phyloP scores from a whole-genome alignment of 2,329 filamentous ascomycete species.

The Achaetomium macrosporum region DNA sequence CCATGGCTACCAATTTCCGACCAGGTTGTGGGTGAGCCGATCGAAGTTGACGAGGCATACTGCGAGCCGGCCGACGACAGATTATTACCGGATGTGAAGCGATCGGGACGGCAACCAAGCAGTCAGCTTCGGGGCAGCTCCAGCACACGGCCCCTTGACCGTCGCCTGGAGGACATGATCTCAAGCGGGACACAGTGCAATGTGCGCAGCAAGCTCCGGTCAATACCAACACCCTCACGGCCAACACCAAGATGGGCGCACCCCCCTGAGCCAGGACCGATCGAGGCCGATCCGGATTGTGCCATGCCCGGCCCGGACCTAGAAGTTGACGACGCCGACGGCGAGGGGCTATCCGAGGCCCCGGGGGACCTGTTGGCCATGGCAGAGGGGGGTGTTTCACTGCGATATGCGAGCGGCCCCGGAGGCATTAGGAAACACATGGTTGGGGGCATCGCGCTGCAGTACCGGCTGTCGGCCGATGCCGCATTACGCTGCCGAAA shows the following conservation, averaged over 20 bases:
- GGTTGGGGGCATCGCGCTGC: constrained; percentile 22
- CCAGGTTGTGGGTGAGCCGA: not conserved
- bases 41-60: constrained; percentile 8
- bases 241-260: not conserved
- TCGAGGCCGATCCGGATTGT: constrained; percentile 18
- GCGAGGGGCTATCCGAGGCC: not conserved
- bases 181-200: constrained; percentile 18
- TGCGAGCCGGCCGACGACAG: not conserved
- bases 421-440: constrained; percentile 23
- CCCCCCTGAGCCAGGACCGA: not conserved
- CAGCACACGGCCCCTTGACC: constrained; percentile 5
- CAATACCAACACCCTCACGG: not conserved
- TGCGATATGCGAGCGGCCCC: constrained; percentile 20
- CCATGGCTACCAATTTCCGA: not conserved
- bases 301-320: constrained; percentile 9
- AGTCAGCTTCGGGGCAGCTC: not conserved
- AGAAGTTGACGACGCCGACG: constrained; percentile 23
- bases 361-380: not conserved
- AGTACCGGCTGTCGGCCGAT: constrained; percentile 28
- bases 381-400: constrained; percentile 11
- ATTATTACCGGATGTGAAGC: not conserved
- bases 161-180: constrained; percentile 18
- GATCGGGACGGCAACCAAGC: constrained; percentile 2
- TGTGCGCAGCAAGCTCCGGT: constrained; percentile 10
- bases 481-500: constrained; percentile 30